Evolutionary conservation across 1,284 basidiomycete species (phyloP).

Genomic region (Ganoderma multipileum): DNA sequence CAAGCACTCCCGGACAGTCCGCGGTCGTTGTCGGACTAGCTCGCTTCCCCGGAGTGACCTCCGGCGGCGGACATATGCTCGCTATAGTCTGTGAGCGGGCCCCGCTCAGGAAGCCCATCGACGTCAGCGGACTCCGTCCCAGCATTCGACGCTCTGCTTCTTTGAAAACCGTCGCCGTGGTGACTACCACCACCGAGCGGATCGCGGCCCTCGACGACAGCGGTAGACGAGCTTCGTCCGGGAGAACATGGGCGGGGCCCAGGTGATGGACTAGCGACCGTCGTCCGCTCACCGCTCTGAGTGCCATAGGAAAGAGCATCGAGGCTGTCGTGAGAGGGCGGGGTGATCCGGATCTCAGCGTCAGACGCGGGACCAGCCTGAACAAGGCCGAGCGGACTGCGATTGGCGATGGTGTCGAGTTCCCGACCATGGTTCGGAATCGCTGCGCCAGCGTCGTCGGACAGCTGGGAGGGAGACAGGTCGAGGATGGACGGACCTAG

Average conservation of each 20-base stretch:
- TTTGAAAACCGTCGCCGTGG: neutral
- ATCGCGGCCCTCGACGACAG: neutral
- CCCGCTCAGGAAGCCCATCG: slow-evolving; percentile 20
- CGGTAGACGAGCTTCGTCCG: neutral
- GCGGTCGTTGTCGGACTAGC: neutral
- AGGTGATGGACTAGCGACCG: neutral
- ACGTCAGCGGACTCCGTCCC: slow-evolving; percentile 8
- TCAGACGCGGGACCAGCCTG: neutral
- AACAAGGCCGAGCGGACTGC: slow-evolving; percentile 10
- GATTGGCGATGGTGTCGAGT: neutral
- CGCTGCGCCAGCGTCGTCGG: slow-evolving; percentile 20
- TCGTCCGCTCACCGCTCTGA: neutral
- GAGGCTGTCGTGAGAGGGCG: slow-evolving; percentile 4
- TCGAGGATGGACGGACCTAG: slow-evolving; percentile 2
- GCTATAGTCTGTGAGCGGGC: slow-evolving; percentile 16
- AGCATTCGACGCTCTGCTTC: neutral
- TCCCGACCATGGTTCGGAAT: neutral
- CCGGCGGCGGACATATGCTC: neutral
- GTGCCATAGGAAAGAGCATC: neutral
- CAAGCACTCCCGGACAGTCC: neutral
- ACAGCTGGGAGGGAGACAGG: slow-evolving; percentile 17
- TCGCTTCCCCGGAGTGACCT: neutral
- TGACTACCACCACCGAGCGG: neutral
- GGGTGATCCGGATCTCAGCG: slow-evolving; percentile 20
- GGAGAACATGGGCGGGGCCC: neutral